Conservation (phyloP, 108 stramenopile genomes). For the Asterionellopsis glacialis region DNA sequence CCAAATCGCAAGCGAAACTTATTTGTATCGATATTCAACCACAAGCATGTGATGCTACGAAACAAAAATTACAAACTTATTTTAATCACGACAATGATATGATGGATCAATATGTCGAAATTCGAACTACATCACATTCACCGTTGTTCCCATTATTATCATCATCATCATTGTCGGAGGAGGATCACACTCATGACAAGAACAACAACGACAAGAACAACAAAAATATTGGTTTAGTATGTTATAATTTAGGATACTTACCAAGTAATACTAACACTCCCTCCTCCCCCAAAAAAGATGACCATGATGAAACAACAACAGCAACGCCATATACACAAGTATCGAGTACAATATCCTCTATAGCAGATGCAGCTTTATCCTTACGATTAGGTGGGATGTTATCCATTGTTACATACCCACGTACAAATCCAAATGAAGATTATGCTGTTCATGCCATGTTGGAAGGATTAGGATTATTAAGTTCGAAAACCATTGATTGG, state of each 20-base stretch:
- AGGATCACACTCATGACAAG: background rate
- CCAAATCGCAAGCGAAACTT: constrained; percentile 29
- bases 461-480: constrained; percentile 66
- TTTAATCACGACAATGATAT: background rate
- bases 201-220: background rate
- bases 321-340: constrained; percentile 30
- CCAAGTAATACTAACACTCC: constrained; percentile 25
- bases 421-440: constrained; percentile 55
- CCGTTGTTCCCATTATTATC: constrained; percentile 17
- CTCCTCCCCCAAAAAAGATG: constrained; percentile 1
- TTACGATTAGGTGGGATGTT: constrained; percentile 75
- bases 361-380: constrained; percentile 57
- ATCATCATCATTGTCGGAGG: too few species aligned
- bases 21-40: constrained; percentile 74
- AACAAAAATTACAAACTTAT: constrained; percentile 20
- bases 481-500: constrained; percentile 63
- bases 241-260: constrained; percentile 79
- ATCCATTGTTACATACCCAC: constrained; percentile 74
- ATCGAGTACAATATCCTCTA: constrained; percentile 52
- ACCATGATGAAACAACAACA: constrained; percentile 2
- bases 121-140: constrained; percentile 44
- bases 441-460: constrained; percentile 56
- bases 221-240: constrained; percentile 57
- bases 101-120: constrained; percentile 19
- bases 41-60: constrained; percentile 53